Evolutionary conservation across 2,329 filamentous ascomycete genomes (phyloP).

Genomic region (Diaporthe capsici): DNA sequence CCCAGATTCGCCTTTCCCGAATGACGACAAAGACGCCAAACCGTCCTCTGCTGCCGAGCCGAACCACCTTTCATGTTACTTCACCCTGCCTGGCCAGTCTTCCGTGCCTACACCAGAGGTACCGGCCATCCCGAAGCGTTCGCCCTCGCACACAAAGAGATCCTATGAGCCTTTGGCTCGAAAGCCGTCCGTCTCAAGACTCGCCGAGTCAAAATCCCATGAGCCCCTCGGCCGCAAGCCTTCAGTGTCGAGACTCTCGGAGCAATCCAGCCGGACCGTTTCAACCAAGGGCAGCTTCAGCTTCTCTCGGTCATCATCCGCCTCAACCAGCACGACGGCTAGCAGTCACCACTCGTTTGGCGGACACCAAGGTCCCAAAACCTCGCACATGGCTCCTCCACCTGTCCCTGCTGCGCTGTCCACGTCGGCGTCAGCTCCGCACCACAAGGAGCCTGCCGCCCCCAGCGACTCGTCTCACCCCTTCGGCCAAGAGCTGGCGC

Average conservation of each 20-base stretch:
- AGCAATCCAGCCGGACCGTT: constrained; percentile 65
- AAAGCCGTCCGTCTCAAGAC: constrained; percentile 54
- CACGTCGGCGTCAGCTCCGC: constrained; percentile 41
- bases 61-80: constrained; percentile 78
- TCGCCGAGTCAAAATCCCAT: constrained; percentile 69
- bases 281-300: constrained; percentile 70
- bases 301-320: constrained; percentile 71
- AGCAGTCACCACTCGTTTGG: constrained; percentile 56
- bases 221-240: constrained; percentile 73
- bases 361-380: constrained; percentile 47
- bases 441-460: constrained; percentile 43
- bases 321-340: constrained; percentile 66
- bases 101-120: constrained; percentile 64
- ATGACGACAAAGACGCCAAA: constrained; percentile 46
- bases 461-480: constrained; percentile 69
- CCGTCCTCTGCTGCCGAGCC: constrained; percentile 67
- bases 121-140: constrained; percentile 76
- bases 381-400: constrained; percentile 48
- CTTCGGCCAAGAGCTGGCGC: constrained; percentile 90
- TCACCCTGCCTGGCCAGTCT: constrained; percentile 65
- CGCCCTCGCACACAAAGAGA: constrained; percentile 91
- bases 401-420: constrained; percentile 37
- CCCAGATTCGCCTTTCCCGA: constrained; percentile 72
- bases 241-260: constrained; percentile 66
- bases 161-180: constrained; percentile 78